Evolutionary conservation across 306 rosid species (phyloP), one percentile per base, ranked within the genome.

Genomic region (Argentina anserina): DNA sequence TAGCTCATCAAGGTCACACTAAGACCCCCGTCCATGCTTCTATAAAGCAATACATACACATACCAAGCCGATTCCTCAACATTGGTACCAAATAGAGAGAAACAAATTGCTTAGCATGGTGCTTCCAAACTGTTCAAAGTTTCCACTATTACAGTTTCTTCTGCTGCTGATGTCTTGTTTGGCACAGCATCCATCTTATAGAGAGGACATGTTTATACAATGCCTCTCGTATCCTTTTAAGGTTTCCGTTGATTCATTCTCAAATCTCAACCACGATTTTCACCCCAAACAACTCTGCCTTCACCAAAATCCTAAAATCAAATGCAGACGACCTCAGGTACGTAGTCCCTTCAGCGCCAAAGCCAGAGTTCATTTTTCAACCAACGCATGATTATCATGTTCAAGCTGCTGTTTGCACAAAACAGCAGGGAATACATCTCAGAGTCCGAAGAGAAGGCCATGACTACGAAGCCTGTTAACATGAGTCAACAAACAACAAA

Each of bases 381-480:
- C 92, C 97, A 4, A 37, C 74, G 50, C 60, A 36, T 0, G 93
- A 90, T n/a, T 81, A 84, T 17, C 88, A 90, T 31, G 97, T 90
- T 53, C 91, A 82, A 66, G 84, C 85, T 0, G 77, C 92, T 11
- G 92, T 93, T 10, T 93, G 98, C 76, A 74, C 93, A 20, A 86
- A 81, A 80, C 70, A 86, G 76, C 85, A 89, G 39, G 77, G 81
- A 18, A 67, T 86, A 47, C 97, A 89, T 33, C 72, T 93, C 26
- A 71, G 91, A 62, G 73, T 93, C 4, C 81, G 97, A 2, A 90
- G 96, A 39, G 97, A 90, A 64, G 98, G 96, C 40, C 98, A 93
- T 65, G 96, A 90, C 70, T 93, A 89, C 14, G 98, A 93, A 70
- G 98, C n/a, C n/a, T n/a, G n/a, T n/a, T n/a, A n/a, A n/a, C n/a